These are phyloP conservation scores for Phytopythium vexans DNA, from an alignment of 352 stramenopile species.

Conservation along the genomic window DNA sequence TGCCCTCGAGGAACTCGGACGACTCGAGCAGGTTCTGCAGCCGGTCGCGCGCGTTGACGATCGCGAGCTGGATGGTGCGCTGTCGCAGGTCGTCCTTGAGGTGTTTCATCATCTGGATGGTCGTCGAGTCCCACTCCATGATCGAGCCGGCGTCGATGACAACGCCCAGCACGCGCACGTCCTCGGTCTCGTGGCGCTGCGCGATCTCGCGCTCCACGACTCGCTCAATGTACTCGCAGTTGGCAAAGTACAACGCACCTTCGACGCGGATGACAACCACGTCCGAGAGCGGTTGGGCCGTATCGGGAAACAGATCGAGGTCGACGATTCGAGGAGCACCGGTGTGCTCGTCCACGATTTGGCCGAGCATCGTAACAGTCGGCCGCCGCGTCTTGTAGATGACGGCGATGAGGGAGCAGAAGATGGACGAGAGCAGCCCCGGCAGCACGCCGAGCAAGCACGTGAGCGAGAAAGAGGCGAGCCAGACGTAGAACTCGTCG, in stretches of 20 bases:
- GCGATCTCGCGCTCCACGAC: conserved; percentile 45
- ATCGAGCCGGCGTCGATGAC: conserved; percentile 74
- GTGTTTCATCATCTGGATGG: conserved; percentile 86
- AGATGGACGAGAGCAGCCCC: conserved; percentile 47
- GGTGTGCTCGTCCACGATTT: conserved; percentile 22
- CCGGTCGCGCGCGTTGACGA: conserved; percentile 70
- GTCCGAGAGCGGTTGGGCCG: conserved; percentile 30
- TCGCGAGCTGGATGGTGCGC: conserved; percentile 65
- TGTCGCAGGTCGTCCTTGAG: conserved; percentile 54
- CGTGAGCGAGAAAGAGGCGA: conserved; percentile 54
- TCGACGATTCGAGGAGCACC: conserved; percentile 33
- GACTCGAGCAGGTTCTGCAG: conserved; percentile 50
- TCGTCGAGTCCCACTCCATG: conserved; percentile 84
- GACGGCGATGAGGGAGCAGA: conserved; percentile 49
- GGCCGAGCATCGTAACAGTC: conserved; percentile 41
- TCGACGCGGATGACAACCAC: conserved; percentile 53
- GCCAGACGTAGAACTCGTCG: conserved; percentile 63
- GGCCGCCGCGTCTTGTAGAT: conserved; percentile 59
- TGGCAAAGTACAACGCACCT: conserved; percentile 58
- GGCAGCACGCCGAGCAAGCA: conserved; percentile 43
- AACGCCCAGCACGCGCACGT: conserved; percentile 45
- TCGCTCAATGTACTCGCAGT: conserved; percentile 57
- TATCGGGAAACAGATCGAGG: conserved; percentile 38
- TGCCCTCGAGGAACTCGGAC: conserved; percentile 62
- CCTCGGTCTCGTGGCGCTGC: conserved; percentile 34